phyloP scores from a whole-genome alignment of 2,329 filamentous ascomycete species.

The Claviceps pazoutovae region DNA sequence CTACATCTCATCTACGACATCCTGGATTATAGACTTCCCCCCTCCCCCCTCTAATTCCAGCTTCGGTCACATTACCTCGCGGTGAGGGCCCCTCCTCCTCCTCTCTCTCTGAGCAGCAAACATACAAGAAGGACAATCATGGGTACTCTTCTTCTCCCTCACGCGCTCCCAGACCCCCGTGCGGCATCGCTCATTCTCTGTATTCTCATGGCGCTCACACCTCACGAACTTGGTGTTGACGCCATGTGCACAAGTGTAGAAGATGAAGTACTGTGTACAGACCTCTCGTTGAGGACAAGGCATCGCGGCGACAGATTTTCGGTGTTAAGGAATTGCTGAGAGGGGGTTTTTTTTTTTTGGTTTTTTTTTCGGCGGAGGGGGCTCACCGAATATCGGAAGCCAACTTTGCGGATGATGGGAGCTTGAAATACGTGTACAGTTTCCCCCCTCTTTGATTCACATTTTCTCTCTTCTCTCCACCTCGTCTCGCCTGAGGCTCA shows the following conservation, averaged over 20 bases:
- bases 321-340: neutral
- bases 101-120: neutral
- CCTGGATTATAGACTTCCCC: no score
- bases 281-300: neutral
- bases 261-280: neutral
- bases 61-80: neutral
- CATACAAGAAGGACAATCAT: neutral
- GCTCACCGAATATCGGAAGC: no score
- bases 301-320: neutral
- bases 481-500: no score
- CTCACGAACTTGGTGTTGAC: neutral
- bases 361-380: no score
- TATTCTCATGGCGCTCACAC: neutral
- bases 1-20: no score
- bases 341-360: no score
- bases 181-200: neutral
- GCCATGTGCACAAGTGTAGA: neutral
- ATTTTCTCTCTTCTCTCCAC: no score
- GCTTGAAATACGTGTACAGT: no score
- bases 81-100: neutral
- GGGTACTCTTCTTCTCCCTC: neutral
- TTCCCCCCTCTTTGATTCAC: no score
- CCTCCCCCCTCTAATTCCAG: neutral
- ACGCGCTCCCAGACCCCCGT: neutral
- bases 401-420: no score